Percentiles rank a stretch among this genome's conserved stretches.
These are phyloP conservation scores for Naganishia cerealis DNA, from an alignment of 1,284 basidiomycete genomes.

Conservation along the genomic window DNA sequence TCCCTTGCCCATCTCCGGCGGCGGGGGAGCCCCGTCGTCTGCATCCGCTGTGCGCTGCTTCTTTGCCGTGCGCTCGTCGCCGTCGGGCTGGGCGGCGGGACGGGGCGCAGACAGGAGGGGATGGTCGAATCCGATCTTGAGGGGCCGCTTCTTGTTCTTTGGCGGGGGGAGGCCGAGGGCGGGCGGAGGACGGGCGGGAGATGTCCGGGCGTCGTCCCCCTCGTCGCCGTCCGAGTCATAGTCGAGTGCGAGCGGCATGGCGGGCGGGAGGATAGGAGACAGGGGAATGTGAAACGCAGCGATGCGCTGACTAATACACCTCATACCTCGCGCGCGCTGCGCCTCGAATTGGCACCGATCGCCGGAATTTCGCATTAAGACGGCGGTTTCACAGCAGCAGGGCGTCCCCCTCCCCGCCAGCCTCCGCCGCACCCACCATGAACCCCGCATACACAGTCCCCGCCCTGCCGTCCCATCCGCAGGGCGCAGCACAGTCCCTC, in stretches of 20 bases:
- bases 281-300: background rate
- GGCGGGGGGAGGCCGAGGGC: constrained; percentile 16
- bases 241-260: constrained; percentile 45
- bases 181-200: background rate
- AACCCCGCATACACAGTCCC: constrained; percentile 33
- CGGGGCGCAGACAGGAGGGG: constrained; percentile 38
- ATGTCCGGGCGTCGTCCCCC: too few species aligned
- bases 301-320: constrained; percentile 16
- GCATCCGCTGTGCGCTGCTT: constrained; percentile 23
- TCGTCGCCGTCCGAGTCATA: constrained; percentile 51
- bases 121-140: constrained; percentile 51
- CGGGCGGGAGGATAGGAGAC: background rate
- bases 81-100: background rate
- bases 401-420: background rate
- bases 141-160: constrained; percentile 42
- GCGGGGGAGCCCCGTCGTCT: constrained; percentile 30
- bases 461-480: constrained; percentile 33
- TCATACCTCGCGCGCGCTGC: constrained; percentile 8
- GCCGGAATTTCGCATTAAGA: constrained; percentile 9
- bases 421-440: constrained; percentile 12
- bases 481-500: constrained; percentile 30
- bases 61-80: constrained; percentile 5
- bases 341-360: background rate
- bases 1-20: constrained; percentile 38
- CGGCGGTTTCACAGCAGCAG: background rate